Evolutionary conservation across 2,329 filamentous ascomycete genomes (phyloP).

Genomic region (Cordyceps farinosa): DNA sequence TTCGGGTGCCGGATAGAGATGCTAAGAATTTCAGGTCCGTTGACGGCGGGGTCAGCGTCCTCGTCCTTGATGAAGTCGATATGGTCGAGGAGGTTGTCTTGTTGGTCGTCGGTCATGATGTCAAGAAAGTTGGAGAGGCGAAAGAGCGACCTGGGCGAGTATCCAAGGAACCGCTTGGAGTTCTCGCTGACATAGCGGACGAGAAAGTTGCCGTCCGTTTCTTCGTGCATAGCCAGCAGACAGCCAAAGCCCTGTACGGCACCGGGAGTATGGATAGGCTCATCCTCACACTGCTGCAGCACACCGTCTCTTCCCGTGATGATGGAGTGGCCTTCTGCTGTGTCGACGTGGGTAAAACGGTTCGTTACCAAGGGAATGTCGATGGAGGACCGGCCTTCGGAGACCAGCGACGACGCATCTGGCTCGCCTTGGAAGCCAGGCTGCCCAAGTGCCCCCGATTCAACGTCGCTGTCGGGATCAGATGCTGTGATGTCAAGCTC

Average conservation of each 20-base stretch:
- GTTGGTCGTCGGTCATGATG: conserved; percentile 77
- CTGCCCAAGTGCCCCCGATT: conserved; percentile 21
- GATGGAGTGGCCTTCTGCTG: conserved; percentile 74
- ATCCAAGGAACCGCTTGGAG: conserved; percentile 69
- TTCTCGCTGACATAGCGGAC: conserved; percentile 82
- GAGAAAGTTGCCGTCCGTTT: conserved; percentile 61
- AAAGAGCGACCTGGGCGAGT: conserved; percentile 73
- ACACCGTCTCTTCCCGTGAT: conserved; percentile 74
- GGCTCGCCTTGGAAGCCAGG: conserved; percentile 2
- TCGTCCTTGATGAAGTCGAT: conserved; percentile 86
- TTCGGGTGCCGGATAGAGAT: conserved; percentile 63
- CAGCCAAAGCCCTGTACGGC: conserved; percentile 78
- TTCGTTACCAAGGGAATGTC: conserved; percentile 58
- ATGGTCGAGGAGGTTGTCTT: conserved; percentile 79
- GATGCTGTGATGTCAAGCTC: conserved; percentile 32
- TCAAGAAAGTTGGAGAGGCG: conserved; percentile 72
- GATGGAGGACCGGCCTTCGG: conserved; percentile 23
- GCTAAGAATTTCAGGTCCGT: conserved; percentile 84
- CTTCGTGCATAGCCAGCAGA: conserved; percentile 70
- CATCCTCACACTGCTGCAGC: conserved; percentile 81
- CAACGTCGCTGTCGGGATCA: conserved; percentile 32
- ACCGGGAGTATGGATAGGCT: conserved; percentile 84
- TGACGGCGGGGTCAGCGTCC: conserved; percentile 67
- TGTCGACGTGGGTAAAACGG: conserved; percentile 75
- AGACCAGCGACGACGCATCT: conserved; percentile 22